These are phyloP conservation scores for Trichoderma brevicompactum DNA, from an alignment of 2,329 filamentous ascomycete species.

Conservation along the genomic window DNA sequence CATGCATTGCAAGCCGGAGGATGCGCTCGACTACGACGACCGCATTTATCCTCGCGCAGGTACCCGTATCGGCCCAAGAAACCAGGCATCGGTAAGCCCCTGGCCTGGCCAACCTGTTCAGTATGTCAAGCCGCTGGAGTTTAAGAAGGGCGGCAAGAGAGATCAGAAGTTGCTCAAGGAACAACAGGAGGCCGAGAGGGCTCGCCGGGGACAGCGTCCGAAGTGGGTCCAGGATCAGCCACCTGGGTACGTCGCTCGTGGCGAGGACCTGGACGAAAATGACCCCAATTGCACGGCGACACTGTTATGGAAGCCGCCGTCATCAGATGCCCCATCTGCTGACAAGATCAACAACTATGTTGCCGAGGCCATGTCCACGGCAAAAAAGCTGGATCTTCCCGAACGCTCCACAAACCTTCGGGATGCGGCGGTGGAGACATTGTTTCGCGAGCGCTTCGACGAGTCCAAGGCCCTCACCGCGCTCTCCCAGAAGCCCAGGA, in stretches of 20 bases:
- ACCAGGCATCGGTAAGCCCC: constrained; percentile 82
- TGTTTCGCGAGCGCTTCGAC: constrained; percentile 75
- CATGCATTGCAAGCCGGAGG: constrained; percentile 92
- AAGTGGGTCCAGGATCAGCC: constrained; percentile 96
- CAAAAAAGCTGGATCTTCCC: constrained; percentile 70
- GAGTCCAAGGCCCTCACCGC: constrained; percentile 70
- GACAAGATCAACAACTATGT: constrained; percentile 77
- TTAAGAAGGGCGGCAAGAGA: constrained; percentile 81
- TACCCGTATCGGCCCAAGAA: constrained; percentile 85
- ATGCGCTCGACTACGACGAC: constrained; percentile 95
- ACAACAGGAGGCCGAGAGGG: constrained; percentile 78
- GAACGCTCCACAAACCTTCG: constrained; percentile 82
- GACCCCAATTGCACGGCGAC: constrained; percentile 77
- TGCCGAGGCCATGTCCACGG: constrained; percentile 66
- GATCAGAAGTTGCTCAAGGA: constrained; percentile 82
- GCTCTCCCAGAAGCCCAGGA: constrained; percentile 69
- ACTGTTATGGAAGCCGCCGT: constrained; percentile 77
- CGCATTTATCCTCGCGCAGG: constrained; percentile 95
- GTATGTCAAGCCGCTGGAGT: constrained; percentile 84
- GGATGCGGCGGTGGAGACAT: constrained; percentile 77
- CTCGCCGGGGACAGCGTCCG: constrained; percentile 77
- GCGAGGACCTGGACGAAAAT: constrained; percentile 73
- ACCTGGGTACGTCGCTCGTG: constrained; percentile 79
- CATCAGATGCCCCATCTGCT: constrained; percentile 54
- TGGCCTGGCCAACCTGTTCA: constrained; percentile 91